Evolutionary conservation across 1,284 basidiomycete genomes (phyloP), one percentile per base, ranked within the genome.

Genomic region (Irpex sp.): DNA sequence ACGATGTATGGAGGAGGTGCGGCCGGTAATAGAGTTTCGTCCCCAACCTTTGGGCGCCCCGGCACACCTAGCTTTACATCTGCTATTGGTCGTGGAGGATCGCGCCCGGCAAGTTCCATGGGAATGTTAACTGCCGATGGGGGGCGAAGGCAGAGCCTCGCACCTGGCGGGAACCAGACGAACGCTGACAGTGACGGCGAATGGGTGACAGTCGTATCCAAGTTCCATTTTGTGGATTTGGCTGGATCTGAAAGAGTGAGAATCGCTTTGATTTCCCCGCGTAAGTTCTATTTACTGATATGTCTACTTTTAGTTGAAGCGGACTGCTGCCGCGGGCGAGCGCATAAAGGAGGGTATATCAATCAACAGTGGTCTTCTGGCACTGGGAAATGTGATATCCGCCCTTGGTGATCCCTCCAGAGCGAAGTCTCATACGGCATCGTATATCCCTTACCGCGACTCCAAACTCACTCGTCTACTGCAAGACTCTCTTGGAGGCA

Each of bases 401-500:
- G 95, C 96, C 0, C 88, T 99, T 6, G 95, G 95, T n/a, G 97
- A 99, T 76, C 96, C 97, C 8, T 82, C 90, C 8, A 84, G 89
- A 54, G 87, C 86, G 58, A 92, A 89, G 75, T 86, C 88, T 37
- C 80, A 90, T 71, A 92, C 88, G 21, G 87, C 85, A 34, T 84
- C 86, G 4, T 96, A 99, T 77, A 85, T 99, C 62, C 96, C 96
- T 4, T 99, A 99, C 77, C 94, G 96, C 59, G 96, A 98, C 78
- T 97, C 94, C 11, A 99, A 98, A 77, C 90, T 98, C 69, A 99
- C 97, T 3, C 93, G 97, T 47, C 84, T 99, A 2, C 83, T 99
- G 5, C 97, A 99, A 89, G 97, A 99, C 76, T 98, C 96, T 11
- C 87, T 99, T n/a, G 97, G 97, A 57, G 97, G 97, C 47, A 99